A percentile compares a stretch with the other conserved stretches of the same genome.
Conservation (phyloP, 257 asterid genomes). For the Solanum commersonii region DNA sequence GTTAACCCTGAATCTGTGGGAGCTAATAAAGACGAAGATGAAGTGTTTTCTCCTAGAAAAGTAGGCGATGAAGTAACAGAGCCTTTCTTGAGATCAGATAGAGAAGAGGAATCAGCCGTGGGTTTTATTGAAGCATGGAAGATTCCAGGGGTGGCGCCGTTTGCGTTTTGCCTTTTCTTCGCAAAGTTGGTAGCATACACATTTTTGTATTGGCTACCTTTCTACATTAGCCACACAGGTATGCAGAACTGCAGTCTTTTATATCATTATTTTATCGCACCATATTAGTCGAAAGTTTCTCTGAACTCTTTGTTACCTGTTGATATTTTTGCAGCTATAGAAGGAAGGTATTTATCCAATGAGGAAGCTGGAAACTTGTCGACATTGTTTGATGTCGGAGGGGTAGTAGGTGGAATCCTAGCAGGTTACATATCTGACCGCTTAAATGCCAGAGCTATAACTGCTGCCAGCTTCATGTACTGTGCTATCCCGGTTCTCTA, state of each 20-base stretch:
- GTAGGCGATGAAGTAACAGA: constrained; percentile 40
- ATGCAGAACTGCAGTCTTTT: background rate
- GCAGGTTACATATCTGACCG: constrained; percentile 90
- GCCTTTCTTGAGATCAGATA: constrained; percentile 37
- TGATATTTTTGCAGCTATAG: constrained; percentile 51
- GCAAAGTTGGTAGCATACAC: constrained; percentile 92
- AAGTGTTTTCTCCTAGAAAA: constrained; percentile 27
- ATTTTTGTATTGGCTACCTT: constrained; percentile 91
- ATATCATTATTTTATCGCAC: background rate
- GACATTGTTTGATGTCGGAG: constrained; percentile 87
- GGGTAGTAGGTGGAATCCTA: constrained; percentile 83
- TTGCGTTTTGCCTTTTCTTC: constrained; percentile 60
- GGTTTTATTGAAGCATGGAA: constrained; percentile 89
- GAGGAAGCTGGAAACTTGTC: constrained; percentile 92
- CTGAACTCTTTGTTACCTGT: constrained; percentile 3
- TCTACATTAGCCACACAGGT: constrained; percentile 97
- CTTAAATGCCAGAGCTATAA: constrained; percentile 72
- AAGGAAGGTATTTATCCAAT: constrained; percentile 63
- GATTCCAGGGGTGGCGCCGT: constrained; percentile 91
- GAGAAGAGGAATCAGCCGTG: constrained; percentile 40
- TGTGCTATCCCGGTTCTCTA: constrained; percentile 89
- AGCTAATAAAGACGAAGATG: constrained; percentile 33
- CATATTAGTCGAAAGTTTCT: background rate
- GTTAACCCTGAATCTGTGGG: constrained; percentile 70
- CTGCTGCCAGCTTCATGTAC: constrained; percentile 97